Evolutionary conservation across 352 stramenopile genomes (phyloP), one percentile per base, ranked within the genome.

Genomic region (Aphanomyces euteiches): DNA sequence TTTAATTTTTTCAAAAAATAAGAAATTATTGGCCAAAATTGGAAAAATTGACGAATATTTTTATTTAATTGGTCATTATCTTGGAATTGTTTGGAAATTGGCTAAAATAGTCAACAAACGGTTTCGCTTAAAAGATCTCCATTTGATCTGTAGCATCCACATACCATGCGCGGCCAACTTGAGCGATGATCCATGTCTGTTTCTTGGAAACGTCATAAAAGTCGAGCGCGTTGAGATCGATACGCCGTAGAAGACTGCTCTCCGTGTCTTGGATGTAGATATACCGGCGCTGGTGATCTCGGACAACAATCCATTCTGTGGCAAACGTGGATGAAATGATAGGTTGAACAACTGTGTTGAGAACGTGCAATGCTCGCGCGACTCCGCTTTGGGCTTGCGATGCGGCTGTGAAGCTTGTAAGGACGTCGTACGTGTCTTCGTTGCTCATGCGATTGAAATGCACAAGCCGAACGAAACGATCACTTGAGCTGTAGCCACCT

Each of bases 251-350:
- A 21, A 56, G 19, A 37, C 41, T 67, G 17, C 34, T 56, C 38
- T 67, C 43, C 15, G 40, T 56, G 6, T 19, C 12, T 67, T 67
- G 59, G 10, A 67, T 34, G 21, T 39, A 67, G 6, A 67, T 34
- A 10, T 50, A 12, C 3, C 19, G 40, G 1, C 28, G 39, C 6
- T 34, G 6, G 59, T 67, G 59, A 34, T 67, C 59, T 5, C 59
- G 59, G 39, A 67, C 43, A 17, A 67, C 43, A 45, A 56, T 28
- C 59, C 57, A 66, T 53, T 66, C 57, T n/a, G 43, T 67, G n/a
- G 59, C 39, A 17, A 56, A 56, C 13, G 15, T 15, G 6, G 59
- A 45, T 6, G 59, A 67, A 7, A 66, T 34, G 57, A 66, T 1
- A 3, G 59, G 59, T 36, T 67, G 41, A n/a, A 67, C 43, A 15